Conservation (phyloP, 1,139 yeast species). For the Groenewaldozyma auringiensis region DNA sequence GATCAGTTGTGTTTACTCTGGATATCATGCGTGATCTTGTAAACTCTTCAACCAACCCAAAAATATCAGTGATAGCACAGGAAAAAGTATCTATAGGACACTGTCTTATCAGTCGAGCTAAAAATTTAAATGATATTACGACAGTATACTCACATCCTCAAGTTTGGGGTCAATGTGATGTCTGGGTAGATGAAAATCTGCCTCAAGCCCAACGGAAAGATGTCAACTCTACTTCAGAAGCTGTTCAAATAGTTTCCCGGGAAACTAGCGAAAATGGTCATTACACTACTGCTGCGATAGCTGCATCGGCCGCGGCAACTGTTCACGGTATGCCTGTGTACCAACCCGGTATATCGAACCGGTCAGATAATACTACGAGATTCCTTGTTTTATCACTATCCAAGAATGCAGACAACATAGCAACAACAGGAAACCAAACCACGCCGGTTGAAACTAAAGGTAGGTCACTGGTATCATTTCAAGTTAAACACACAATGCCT, state of each 20-base stretch:
- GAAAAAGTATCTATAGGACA: slow-evolving; percentile 81
- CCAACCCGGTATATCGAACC: slow-evolving; percentile 53
- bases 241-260: slow-evolving; percentile 55
- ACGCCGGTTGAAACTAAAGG: too few species aligned
- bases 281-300: slow-evolving; percentile 46
- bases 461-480: slow-evolving; percentile 42
- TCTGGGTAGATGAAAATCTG: slow-evolving; percentile 39
- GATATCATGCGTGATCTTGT: slow-evolving; percentile 64
- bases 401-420: slow-evolving; percentile 10
- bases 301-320: slow-evolving; percentile 55
- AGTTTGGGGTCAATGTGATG: slow-evolving; percentile 88
- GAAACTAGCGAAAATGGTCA: slow-evolving; percentile 15
- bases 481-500: slow-evolving; percentile 58
- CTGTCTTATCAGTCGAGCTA: slow-evolving; percentile 46
- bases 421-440: too few species aligned
- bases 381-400: slow-evolving; percentile 51
- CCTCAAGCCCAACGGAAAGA: slow-evolving; percentile 39
- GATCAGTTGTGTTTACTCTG: slow-evolving; percentile 80
- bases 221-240: slow-evolving; percentile 72
- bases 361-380: slow-evolving; percentile 69
- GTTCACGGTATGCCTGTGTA: slow-evolving; percentile 55
- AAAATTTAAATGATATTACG: slow-evolving; percentile 39
- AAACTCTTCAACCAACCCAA: not conserved
- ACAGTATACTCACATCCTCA: slow-evolving; percentile 89
- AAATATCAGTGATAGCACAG: slow-evolving; percentile 48